phyloP scores from a whole-genome alignment of 1,139 yeast genomes.

The Yamadazyma sp. region DNA sequence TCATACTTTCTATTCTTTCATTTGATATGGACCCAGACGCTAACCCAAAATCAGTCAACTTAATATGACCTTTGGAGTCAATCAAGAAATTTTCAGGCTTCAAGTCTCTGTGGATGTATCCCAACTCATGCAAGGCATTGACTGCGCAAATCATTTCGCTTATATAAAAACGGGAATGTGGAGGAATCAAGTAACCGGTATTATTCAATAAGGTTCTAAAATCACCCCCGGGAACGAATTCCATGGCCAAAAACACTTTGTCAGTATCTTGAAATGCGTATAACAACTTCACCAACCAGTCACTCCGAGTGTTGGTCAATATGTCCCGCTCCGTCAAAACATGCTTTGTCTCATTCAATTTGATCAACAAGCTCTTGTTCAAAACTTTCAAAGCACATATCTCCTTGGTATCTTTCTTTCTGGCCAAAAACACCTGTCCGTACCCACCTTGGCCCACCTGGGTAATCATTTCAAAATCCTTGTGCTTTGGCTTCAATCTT shows the following conservation, averaged over 20 bases:
- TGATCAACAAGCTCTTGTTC: conserved; percentile 81
- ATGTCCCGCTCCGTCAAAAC: conserved; percentile 96
- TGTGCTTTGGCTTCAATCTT: conserved; percentile 87
- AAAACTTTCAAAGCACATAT: conserved; percentile 93
- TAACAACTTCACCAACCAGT: conserved; percentile 90
- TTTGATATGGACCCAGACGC: conserved; percentile 96
- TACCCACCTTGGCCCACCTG: conserved; percentile 99
- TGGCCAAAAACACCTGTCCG: conserved; percentile 94
- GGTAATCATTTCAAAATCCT: conserved; percentile 93
- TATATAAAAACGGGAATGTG: conserved; percentile 92
- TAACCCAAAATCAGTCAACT: conserved; percentile 94
- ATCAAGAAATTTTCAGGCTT: conserved; percentile 97
- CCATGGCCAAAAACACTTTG: conserved; percentile 95
- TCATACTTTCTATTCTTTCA: conserved; percentile 92
- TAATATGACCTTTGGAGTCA: conserved; percentile 93
- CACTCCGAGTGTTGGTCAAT: conserved; percentile 88
- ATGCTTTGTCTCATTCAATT: conserved; percentile 93
- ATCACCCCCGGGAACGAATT: conserved; percentile 98
- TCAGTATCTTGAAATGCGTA: conserved; percentile 95
- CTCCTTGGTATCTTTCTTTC: conserved; percentile 92
- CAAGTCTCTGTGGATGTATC: conserved; percentile 94
- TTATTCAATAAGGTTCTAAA: conserved; percentile 91
- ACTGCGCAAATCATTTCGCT: conserved; percentile 97
- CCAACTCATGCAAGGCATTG: conserved; percentile 89
- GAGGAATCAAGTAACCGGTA: conserved; percentile 89